Conservation (phyloP, 1,284 basidiomycete genomes). For the Golubevia pallescens region DNA sequence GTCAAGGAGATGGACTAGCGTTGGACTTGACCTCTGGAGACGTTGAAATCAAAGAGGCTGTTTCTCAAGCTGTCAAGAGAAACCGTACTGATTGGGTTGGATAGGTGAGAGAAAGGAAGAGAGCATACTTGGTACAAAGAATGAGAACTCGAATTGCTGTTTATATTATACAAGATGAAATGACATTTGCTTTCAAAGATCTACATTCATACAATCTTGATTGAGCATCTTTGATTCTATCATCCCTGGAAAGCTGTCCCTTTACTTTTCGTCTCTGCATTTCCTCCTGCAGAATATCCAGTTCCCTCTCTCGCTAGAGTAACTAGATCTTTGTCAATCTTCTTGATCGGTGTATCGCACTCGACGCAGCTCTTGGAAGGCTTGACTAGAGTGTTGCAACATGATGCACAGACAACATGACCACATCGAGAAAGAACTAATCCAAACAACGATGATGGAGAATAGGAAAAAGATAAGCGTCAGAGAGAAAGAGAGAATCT, state of each 20-base stretch:
- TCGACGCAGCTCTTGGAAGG: slow-evolving; percentile 79
- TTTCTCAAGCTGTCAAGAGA: too few species aligned
- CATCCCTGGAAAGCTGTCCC: slow-evolving; percentile 24
- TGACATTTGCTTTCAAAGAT: too few species aligned
- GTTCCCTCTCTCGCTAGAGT: slow-evolving; percentile 21
- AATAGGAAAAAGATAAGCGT: too few species aligned
- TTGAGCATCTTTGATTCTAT: slow-evolving; percentile 1
- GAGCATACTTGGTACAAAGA: too few species aligned
- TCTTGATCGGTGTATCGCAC: slow-evolving; percentile 74
- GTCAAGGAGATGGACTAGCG: slow-evolving; percentile 69
- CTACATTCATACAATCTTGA: slow-evolving; percentile 6
- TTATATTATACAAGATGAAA: too few species aligned
- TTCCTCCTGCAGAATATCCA: slow-evolving; percentile 16
- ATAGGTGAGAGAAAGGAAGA: too few species aligned
- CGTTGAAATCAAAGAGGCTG: slow-evolving; percentile 68
- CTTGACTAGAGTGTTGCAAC: slow-evolving; percentile 79
- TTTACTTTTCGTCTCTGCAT: slow-evolving; percentile 13
- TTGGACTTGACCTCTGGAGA: slow-evolving; percentile 74
- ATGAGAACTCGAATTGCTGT: too few species aligned
- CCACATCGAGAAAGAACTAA: too few species aligned
- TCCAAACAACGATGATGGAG: too few species aligned
- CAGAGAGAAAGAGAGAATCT: too few species aligned
- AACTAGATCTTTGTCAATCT: slow-evolving; percentile 56
- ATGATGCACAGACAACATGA: slow-evolving; percentile 85
- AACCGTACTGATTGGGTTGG: too few species aligned